A percentile compares a stretch with the other conserved stretches of the same genome.
Conservation (phyloP, 2,329 filamentous ascomycete genomes). For the Pseudocercospora fuligena region DNA sequence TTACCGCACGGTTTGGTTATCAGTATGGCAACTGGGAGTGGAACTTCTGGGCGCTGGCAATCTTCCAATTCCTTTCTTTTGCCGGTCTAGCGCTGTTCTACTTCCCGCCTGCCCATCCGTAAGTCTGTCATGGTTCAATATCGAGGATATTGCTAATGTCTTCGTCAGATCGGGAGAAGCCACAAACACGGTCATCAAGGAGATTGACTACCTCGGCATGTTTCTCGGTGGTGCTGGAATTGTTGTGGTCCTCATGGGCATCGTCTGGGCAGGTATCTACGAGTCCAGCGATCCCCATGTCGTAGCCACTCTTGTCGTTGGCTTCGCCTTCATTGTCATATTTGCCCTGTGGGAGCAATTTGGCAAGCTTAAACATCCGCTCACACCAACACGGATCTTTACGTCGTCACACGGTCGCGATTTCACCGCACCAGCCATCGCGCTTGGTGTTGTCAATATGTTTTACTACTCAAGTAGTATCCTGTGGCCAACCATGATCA, state of each 20-base stretch:
- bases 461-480: slow-evolving; percentile 54
- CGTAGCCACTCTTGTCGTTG: slow-evolving; percentile 40
- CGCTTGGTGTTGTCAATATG: slow-evolving; percentile 56
- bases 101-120: slow-evolving; percentile 48
- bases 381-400: slow-evolving; percentile 54
- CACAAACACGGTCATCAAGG: slow-evolving; percentile 32
- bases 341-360: slow-evolving; percentile 44
- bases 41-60: slow-evolving; percentile 53
- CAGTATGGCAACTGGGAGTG: slow-evolving; percentile 49
- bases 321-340: slow-evolving; percentile 38
- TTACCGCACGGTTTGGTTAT: slow-evolving; percentile 51
- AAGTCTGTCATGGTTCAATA: slow-evolving; percentile 11
- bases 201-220: slow-evolving; percentile 41
- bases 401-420: slow-evolving; percentile 52
- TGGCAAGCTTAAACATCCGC: slow-evolving; percentile 35
- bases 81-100: slow-evolving; percentile 50
- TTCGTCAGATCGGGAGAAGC: slow-evolving; percentile 30
- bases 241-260: slow-evolving; percentile 40
- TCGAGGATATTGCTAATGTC: neutral
- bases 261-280: slow-evolving; percentile 41
- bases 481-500: slow-evolving; percentile 46
- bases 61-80: slow-evolving; percentile 52
- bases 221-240: slow-evolving; percentile 40
- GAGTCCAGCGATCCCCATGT: slow-evolving; percentile 37
- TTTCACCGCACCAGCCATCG: slow-evolving; percentile 47